Percentiles rank a stretch among this genome's conserved stretches.
phyloP scores from a whole-genome alignment of 768 basidiomycete species.

The Lactifluus echinatus region DNA sequence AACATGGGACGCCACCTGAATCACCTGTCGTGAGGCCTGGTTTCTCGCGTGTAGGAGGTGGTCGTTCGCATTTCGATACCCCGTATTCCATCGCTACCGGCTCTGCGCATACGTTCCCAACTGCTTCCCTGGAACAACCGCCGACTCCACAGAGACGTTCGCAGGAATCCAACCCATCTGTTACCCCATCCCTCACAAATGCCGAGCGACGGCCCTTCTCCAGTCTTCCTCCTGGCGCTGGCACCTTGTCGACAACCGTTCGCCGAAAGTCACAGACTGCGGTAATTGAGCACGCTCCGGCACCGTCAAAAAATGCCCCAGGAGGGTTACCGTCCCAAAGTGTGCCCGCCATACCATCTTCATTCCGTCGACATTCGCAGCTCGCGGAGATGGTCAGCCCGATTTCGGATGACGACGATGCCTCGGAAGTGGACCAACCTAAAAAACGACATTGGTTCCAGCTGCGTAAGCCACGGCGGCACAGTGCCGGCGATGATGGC shows the following conservation, averaged over 20 bases:
- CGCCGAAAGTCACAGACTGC: slow-evolving; percentile 80
- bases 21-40: slow-evolving; percentile 38
- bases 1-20: slow-evolving; percentile 22
- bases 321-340: neutral
- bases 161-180: slow-evolving; percentile 16
- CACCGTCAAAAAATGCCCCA: neutral
- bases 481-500: slow-evolving; percentile 16
- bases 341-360: neutral
- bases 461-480: slow-evolving; percentile 17
- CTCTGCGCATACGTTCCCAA: slow-evolving; percentile 31
- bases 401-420: slow-evolving; percentile 18
- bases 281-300: slow-evolving; percentile 58
- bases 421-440: slow-evolving; percentile 8
- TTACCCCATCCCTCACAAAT: slow-evolving; percentile 19
- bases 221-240: slow-evolving; percentile 41
- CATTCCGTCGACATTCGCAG: slow-evolving; percentile 13
- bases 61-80: slow-evolving; percentile 73
- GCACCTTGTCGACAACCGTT: slow-evolving; percentile 56
- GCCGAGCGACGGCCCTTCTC: slow-evolving; percentile 22
- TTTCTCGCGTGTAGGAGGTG: slow-evolving; percentile 83
- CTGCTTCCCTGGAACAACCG: slow-evolving; percentile 51
- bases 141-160: slow-evolving; percentile 10
- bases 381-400: slow-evolving; percentile 16
- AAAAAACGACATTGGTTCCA: slow-evolving; percentile 21
- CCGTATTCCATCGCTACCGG: slow-evolving; percentile 67